Evolutionary conservation across 2,329 filamentous ascomycete genomes (phyloP).

Genomic region (Neonectria hederae): DNA sequence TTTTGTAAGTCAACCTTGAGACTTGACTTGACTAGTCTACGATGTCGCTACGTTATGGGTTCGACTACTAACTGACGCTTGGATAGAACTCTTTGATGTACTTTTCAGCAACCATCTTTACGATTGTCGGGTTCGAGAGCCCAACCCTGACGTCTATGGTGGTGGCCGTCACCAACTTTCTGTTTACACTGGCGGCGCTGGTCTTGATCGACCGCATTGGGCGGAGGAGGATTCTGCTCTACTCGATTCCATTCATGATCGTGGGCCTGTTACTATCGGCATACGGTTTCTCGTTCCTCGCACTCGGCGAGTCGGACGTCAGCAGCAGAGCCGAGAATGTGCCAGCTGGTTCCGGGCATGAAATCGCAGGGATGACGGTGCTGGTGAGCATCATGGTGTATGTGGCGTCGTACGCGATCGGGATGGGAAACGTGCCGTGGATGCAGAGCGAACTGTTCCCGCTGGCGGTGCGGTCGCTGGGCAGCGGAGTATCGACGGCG

Average conservation of each 20-base stretch:
- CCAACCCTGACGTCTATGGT: conserved; percentile 83
- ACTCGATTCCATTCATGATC: conserved; percentile 86
- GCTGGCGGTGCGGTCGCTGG: conserved; percentile 75
- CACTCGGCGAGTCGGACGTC: conserved; percentile 49
- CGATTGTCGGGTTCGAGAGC: conserved; percentile 78
- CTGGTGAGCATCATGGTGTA: conserved; percentile 82
- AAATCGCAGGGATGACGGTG: conserved; percentile 64
- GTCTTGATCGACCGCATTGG: conserved; percentile 82
- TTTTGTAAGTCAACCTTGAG: conserved; percentile 64
- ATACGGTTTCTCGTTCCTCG: conserved; percentile 74
- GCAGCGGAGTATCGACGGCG: conserved; percentile 77
- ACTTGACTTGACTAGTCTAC: not conserved
- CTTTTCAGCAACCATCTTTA: conserved; percentile 85
- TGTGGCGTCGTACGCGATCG: conserved; percentile 85
- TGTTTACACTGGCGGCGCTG: conserved; percentile 80
- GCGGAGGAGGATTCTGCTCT: conserved; percentile 80
- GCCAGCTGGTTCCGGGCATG: conserved; percentile 30
- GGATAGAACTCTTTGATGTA: conserved; percentile 87
- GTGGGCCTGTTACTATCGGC: conserved; percentile 76
- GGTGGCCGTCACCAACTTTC: conserved; percentile 84
- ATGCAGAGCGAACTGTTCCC: conserved; percentile 95
- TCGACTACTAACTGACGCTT: conserved; percentile 14
- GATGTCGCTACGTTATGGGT: not conserved
- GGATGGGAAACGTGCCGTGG: conserved; percentile 93
- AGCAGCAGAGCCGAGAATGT: conserved; percentile 28